Conservation (phyloP, 2,329 filamentous ascomycete genomes). For the Trichoderma gracile region DNA sequence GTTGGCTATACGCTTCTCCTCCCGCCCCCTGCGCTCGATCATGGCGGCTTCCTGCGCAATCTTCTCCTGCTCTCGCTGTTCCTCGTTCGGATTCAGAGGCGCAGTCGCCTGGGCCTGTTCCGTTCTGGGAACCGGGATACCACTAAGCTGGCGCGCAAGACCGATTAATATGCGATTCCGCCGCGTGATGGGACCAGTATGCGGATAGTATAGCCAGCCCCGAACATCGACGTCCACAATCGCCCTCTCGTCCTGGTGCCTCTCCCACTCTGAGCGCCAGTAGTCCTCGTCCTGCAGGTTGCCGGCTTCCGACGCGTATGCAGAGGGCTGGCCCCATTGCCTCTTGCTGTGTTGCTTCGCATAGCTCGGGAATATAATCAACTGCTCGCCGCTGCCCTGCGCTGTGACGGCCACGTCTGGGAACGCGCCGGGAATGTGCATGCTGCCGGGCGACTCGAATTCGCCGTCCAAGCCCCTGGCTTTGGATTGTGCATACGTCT, state of each 20-base stretch:
- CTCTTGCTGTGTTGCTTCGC: constrained; percentile 68
- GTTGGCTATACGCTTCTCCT: constrained; percentile 69
- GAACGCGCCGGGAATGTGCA: constrained; percentile 71
- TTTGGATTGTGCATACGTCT: constrained; percentile 59
- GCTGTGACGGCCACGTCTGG: constrained; percentile 80
- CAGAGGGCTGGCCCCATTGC: constrained; percentile 38
- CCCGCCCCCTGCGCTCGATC: constrained; percentile 71
- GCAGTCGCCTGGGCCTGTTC: constrained; percentile 33
- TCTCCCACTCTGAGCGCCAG: constrained; percentile 77
- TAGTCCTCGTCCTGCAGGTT: constrained; percentile 60
- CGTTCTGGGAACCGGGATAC: constrained; percentile 69
- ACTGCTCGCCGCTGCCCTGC: constrained; percentile 82
- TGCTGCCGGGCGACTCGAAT: constrained; percentile 36
- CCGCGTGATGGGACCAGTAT: constrained; percentile 78
- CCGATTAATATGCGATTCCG: constrained; percentile 86
- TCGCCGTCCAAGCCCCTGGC: constrained; percentile 37
- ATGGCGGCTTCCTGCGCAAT: constrained; percentile 74
- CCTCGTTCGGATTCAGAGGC: constrained; percentile 44
- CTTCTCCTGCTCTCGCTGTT: constrained; percentile 59
- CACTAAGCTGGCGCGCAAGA: constrained; percentile 82
- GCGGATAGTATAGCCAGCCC: constrained; percentile 91
- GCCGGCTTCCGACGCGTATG: constrained; percentile 44
- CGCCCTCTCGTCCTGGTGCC: constrained; percentile 77
- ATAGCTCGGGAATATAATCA: constrained; percentile 95
- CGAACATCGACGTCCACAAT: constrained; percentile 92